Percentiles rank a stretch among this genome's conserved stretches.
Evolutionary conservation across 1,284 basidiomycete genomes (phyloP).

Genomic region (Coniophora puteana): DNA sequence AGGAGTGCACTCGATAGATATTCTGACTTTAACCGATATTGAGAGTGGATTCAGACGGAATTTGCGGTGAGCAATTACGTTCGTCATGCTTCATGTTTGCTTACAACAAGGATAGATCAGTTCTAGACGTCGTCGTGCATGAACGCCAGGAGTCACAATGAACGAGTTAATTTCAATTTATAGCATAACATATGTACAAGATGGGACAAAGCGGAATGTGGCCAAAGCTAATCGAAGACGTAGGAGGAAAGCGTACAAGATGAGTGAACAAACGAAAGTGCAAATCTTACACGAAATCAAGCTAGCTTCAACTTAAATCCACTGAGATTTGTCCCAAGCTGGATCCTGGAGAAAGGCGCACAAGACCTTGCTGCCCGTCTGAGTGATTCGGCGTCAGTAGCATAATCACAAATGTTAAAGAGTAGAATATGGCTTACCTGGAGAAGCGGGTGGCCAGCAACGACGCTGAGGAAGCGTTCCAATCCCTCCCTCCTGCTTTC

Average conservation of each 20-base stretch:
- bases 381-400: slow-evolving; percentile 13
- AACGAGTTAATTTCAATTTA: slow-evolving; percentile 2
- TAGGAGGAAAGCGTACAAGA: slow-evolving; percentile 18
- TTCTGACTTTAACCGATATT: slow-evolving; percentile 69
- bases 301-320: slow-evolving; percentile 43
- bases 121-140: slow-evolving; percentile 66
- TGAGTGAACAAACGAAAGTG: slow-evolving; percentile 7
- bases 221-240: slow-evolving; percentile 24
- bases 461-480: slow-evolving; percentile 93
- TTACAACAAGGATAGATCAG: slow-evolving; percentile 40
- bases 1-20: slow-evolving; percentile 77
- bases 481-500: slow-evolving; percentile 90
- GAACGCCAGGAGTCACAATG: slow-evolving; percentile 30
- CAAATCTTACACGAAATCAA: slow-evolving; percentile 1
- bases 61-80: slow-evolving; percentile 47
- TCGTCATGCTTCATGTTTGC: background rate
- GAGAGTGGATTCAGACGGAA: slow-evolving; percentile 73
- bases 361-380: slow-evolving; percentile 97
- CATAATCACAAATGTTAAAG: background rate
- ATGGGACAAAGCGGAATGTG: slow-evolving; percentile 6
- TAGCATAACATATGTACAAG: slow-evolving; percentile 3
- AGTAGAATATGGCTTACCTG: slow-evolving; percentile 58
- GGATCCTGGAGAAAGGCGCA: slow-evolving; percentile 96
- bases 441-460: slow-evolving; percentile 94
- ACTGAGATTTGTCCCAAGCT: slow-evolving; percentile 77